Evolutionary conservation across 2,329 filamentous ascomycete genomes (phyloP).

Genomic region (Hymenoscyphus linearis): DNA sequence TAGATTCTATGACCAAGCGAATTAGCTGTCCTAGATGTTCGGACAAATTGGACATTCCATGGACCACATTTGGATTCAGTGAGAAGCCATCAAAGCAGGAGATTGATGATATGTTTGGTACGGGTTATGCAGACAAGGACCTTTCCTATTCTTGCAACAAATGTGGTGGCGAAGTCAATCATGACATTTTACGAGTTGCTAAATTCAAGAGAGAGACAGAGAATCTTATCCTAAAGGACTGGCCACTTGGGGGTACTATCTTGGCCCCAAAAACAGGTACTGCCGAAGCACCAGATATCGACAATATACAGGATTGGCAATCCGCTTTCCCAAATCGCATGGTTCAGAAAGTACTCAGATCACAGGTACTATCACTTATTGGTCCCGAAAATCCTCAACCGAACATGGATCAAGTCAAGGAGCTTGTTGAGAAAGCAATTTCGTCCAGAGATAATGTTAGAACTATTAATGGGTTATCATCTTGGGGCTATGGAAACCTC

Average conservation of each 20-base stretch:
- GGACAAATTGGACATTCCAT: slow-evolving; percentile 42
- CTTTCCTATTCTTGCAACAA: slow-evolving; percentile 45
- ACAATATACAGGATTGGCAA: slow-evolving; percentile 12
- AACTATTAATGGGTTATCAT: slow-evolving; percentile 34
- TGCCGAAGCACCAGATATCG: slow-evolving; percentile 35
- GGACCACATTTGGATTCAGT: slow-evolving; percentile 49
- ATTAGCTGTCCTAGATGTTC: slow-evolving; percentile 54
- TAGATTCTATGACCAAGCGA: slow-evolving; percentile 43
- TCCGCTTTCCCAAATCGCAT: slow-evolving; percentile 55
- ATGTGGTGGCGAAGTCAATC: slow-evolving; percentile 48
- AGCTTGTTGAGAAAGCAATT: slow-evolving; percentile 44
- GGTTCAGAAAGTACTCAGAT: slow-evolving; percentile 43
- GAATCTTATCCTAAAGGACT: slow-evolving; percentile 39
- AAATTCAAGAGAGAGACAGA: slow-evolving; percentile 57
- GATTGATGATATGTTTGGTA: slow-evolving; percentile 36
- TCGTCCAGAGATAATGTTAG: slow-evolving; percentile 35
- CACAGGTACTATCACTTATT: slow-evolving; percentile 38
- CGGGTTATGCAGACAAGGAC: slow-evolving; percentile 55
- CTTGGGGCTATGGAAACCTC: slow-evolving; percentile 22
- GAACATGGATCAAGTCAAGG: slow-evolving; percentile 47
- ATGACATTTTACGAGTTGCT: slow-evolving; percentile 53
- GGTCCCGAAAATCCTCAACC: slow-evolving; percentile 24
- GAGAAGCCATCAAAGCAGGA: slow-evolving; percentile 34
- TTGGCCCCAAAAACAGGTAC: slow-evolving; percentile 48
- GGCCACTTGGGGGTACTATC: slow-evolving; percentile 64